phyloP scores from a whole-genome alignment of 495 filamentous ascomycete species.

The Lasiosphaeris hirsuta region DNA sequence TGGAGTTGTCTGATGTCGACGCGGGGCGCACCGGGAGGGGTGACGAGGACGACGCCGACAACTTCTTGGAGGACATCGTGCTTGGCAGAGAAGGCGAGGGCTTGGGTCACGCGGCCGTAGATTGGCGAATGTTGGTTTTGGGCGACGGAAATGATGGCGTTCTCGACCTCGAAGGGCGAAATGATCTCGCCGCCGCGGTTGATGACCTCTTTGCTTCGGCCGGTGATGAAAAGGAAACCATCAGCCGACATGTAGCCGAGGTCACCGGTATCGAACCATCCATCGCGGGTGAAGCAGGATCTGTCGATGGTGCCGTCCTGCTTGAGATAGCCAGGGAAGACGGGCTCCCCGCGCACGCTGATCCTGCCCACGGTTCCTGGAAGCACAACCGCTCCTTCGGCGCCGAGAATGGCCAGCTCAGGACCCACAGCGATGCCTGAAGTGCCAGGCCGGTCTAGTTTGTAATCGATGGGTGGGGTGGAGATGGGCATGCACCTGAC shows the following conservation, averaged over 20 bases:
- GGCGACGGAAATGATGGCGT: conserved; percentile 29
- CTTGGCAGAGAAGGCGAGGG: conserved; percentile 40
- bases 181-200: conserved; percentile 59
- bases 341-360: conserved; percentile 41
- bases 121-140: conserved; percentile 29
- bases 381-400: not conserved
- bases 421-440: conserved; percentile 42
- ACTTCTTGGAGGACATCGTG: conserved; percentile 46
- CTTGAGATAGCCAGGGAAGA: conserved; percentile 43
- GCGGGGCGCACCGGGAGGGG: conserved; percentile 25
- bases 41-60: conserved; percentile 41
- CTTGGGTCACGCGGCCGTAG: conserved; percentile 34
- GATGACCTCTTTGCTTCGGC: conserved; percentile 58
- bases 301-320: conserved; percentile 32
- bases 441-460: conserved; percentile 42
- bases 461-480: conserved; percentile 38
- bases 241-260: conserved; percentile 46
- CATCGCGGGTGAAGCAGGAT: conserved; percentile 36
- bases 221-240: conserved; percentile 56
- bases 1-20: conserved; percentile 38
- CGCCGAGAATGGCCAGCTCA: conserved; percentile 38
- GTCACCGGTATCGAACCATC: conserved; percentile 51
- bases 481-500: conserved; percentile 44
- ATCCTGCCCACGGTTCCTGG: conserved; percentile 34
- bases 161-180: conserved; percentile 45